Base-by-base conservation (phyloP, 2,329 filamentous ascomycete genomes). In the Huntiella moniliformis region DNA sequence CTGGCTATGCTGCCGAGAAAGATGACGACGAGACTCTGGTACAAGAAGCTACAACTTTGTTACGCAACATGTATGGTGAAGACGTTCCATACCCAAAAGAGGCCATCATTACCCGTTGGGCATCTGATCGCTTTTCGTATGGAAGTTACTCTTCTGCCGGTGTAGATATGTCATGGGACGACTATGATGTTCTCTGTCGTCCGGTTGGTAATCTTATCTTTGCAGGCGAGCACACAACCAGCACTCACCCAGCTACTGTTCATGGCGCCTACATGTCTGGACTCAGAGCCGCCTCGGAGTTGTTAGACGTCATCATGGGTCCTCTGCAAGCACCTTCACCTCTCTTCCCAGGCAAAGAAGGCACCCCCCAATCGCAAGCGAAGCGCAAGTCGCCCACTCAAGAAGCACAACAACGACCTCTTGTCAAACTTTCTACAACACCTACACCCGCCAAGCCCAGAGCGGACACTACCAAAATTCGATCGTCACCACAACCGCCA, bases 91-190 rank as follows among this genome's bases (percentile, higher is more conserved):
- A 77, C 39, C 91, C 92, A 0, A 65, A 79, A 2, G 88, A 98
- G 60, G 77, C 83, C 2, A 79, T 98, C 40, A 75, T 98, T 37
- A 98, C 91, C 16, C 74, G 88, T 51, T 98, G 91, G 91, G 82
- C 79, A 17, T 81, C 79, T 36, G 91, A 98, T 60, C 77, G 74
- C 13, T 98, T 94, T 59, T 82, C 88, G n/a, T 71, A 81, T 51
- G 91, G 91, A 31, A 95, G 83, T 58, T 98, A 98, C 61, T 98
- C 92, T 2, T 96, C 84, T 52, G 85, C 93, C 1, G 87, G 83
- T 0, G 79, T 86, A 4, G 70, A 76, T 40, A 88, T 94, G 61
- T 71, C 76, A 44, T 74, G 82, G 2, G 82, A 86, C 44, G 91
- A 98, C 58, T 98, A 98, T 61, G 84, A 96, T 58, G 67, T 76